Evolutionary conservation across 441 rosid genomes (phyloP).

Genomic region (Eruca vesicaria): DNA sequence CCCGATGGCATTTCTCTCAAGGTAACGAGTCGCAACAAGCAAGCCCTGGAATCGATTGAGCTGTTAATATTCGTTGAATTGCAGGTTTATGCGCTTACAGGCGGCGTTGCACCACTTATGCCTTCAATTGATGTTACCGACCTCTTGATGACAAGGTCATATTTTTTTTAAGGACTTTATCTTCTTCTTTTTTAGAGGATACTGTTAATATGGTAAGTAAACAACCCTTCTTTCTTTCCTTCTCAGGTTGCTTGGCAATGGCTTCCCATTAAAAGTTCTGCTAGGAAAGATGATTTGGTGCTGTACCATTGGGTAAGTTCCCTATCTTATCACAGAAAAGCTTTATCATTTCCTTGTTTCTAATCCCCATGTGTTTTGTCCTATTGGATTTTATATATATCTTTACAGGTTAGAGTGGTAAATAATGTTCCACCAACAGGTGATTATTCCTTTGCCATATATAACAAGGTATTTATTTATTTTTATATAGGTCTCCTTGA

Average conservation of each 20-base stretch:
- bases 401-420: no score
- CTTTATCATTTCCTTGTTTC: background rate
- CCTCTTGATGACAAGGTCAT: conserved; percentile 93
- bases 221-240: background rate
- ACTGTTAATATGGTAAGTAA: background rate
- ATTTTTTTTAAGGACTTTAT: background rate
- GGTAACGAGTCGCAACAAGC: conserved; percentile 36
- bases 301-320: conserved; percentile 87
- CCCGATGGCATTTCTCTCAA: conserved; percentile 97
- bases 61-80: background rate
- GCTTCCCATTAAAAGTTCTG: no score
- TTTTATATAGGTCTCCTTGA: no score
- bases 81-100: conserved; percentile 96
- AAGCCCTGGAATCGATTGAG: background rate
- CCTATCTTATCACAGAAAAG: background rate
- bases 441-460: no score
- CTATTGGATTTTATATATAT: no score
- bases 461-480: no score
- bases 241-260: conserved; percentile 79
- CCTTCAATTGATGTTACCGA: no score
- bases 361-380: background rate
- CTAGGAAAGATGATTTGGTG: conserved; percentile 79
- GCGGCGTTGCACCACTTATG: conserved; percentile 97
- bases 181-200: background rate
- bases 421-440: no score